phyloP scores from a whole-genome alignment of 441 rosid genomes.

The Macaranga tanarius region DNA sequence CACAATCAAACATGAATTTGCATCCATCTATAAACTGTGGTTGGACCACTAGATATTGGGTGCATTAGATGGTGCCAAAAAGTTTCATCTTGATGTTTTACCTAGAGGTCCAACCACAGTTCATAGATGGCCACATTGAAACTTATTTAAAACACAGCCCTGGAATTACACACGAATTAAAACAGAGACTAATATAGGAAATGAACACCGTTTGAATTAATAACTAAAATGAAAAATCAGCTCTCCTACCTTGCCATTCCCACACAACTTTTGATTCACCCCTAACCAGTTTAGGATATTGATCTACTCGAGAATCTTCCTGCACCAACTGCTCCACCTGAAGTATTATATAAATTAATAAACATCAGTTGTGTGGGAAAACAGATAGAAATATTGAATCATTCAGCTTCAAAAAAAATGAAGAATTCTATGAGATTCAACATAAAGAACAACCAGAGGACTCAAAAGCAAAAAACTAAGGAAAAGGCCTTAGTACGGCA shows the following conservation, averaged over 20 bases:
- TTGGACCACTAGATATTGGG: neutral
- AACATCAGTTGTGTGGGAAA: neutral
- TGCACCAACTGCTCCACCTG: conserved; percentile 84
- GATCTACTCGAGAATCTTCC: conserved; percentile 91
- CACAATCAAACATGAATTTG: neutral
- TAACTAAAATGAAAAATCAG: neutral
- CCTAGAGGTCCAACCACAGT: neutral
- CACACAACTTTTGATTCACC: conserved; percentile 94
- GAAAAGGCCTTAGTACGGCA: neutral
- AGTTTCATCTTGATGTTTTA: too few relatives aligned
- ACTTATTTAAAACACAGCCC: neutral
- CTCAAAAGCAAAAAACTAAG: conserved; percentile 1
- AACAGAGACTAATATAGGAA: neutral
- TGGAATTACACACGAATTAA: neutral
- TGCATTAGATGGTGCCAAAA: too few relatives aligned
- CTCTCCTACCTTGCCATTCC: conserved; percentile 91
- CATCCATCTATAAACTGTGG: neutral
- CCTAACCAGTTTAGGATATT: conserved; percentile 71
- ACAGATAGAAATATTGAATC: neutral
- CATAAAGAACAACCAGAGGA: neutral
- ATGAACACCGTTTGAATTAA: neutral
- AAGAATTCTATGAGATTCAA: neutral
- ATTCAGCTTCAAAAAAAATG: neutral
- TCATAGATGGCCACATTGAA: neutral
- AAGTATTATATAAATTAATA: conserved; percentile 9